Evolutionary conservation across 1,284 basidiomycete species (phyloP).

Genomic region (Apiotrichum sp.): DNA sequence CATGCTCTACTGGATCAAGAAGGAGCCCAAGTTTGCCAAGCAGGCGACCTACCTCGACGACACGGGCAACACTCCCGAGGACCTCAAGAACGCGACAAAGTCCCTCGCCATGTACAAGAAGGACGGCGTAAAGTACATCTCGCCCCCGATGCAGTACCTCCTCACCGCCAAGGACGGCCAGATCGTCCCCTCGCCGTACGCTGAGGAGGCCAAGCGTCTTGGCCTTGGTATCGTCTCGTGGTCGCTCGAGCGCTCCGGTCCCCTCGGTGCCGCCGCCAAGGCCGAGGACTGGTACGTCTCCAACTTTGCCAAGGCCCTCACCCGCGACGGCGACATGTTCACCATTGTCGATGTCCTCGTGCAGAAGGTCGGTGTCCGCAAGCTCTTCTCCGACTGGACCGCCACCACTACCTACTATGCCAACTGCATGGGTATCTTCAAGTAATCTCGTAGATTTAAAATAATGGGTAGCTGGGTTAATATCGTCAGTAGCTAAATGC

Average conservation of each 20-base stretch:
- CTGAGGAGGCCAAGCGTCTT: constrained; percentile 11
- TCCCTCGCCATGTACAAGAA: constrained; percentile 4
- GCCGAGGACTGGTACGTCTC: constrained; percentile 15
- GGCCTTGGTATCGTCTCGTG: constrained; percentile 17
- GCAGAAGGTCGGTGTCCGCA: constrained; percentile 11
- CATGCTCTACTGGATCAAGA: constrained; percentile 16
- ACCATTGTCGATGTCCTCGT: constrained; percentile 15
- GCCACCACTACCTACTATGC: constrained; percentile 18
- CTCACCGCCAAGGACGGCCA: constrained; percentile 8
- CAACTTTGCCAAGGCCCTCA: constrained; percentile 5
- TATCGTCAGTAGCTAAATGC: too few relatives aligned
- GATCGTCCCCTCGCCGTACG: constrained; percentile 17
- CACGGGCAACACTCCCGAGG: constrained; percentile 2
- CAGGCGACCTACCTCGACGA: constrained; percentile 19
- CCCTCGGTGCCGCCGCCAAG: constrained; percentile 3
- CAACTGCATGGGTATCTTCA: constrained; percentile 15
- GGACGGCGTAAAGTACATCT: constrained; percentile 15
- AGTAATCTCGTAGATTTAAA: not conserved
- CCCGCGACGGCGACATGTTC: constrained; percentile 16
- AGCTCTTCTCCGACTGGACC: constrained; percentile 20
- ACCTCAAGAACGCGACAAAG: not conserved
- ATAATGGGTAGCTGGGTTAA: too few relatives aligned
- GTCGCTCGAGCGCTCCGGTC: constrained; percentile 17
- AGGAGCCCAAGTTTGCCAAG: constrained; percentile 14
- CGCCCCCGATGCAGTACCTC: constrained; percentile 15